Conservation (phyloP, 208 protist species). For the Angomonas deanei region DNA sequence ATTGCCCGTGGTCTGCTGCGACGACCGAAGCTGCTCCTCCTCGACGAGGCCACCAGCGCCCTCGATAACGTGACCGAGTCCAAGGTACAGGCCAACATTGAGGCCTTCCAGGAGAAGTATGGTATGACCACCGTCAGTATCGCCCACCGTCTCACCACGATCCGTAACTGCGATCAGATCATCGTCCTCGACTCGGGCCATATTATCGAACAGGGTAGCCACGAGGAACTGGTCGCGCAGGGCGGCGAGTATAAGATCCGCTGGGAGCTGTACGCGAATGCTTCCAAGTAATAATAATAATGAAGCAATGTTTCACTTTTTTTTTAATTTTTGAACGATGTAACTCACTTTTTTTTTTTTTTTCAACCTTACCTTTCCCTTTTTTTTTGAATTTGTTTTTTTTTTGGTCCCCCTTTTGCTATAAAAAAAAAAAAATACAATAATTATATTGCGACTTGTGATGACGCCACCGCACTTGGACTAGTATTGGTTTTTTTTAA, state of each 20-base stretch:
- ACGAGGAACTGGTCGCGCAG: constrained; percentile 75
- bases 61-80: constrained; percentile 83
- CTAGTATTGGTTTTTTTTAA: constrained; percentile 5
- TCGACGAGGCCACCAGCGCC: constrained; percentile 81
- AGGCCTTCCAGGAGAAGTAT: constrained; percentile 27
- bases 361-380: background rate
- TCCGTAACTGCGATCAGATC: constrained; percentile 70
- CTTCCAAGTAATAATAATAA: constrained; percentile 10
- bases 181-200: constrained; percentile 53
- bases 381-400: background rate
- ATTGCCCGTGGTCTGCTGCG: constrained; percentile 69
- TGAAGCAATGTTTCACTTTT: background rate
- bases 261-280: constrained; percentile 48
- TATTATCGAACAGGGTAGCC: constrained; percentile 67
- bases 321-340: constrained; percentile 12
- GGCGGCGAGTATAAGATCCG: constrained; percentile 62
- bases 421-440: too few relatives aligned
- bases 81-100: constrained; percentile 59
- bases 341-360: background rate
- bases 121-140: constrained; percentile 66
- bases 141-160: constrained; percentile 82
- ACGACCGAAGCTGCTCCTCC: constrained; percentile 51
- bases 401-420: too few relatives aligned
- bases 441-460: too few relatives aligned
- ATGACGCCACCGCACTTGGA: too few relatives aligned